Evolutionary conservation across 1,284 basidiomycete genomes (phyloP).

Genomic region (Cutaneotrichosporon spelunceum): DNA sequence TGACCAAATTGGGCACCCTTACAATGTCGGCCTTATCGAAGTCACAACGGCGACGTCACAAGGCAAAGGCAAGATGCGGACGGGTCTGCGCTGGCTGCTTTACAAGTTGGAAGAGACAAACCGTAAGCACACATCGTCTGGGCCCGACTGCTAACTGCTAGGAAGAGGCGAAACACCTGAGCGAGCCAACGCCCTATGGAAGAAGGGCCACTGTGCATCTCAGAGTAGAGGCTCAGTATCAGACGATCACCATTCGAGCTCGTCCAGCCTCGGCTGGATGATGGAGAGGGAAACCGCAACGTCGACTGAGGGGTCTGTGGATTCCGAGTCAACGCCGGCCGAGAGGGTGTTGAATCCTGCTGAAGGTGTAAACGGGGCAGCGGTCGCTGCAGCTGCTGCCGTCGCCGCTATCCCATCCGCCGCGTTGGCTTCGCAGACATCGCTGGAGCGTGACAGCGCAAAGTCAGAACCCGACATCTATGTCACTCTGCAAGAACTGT

Average conservation of each 20-base stretch:
- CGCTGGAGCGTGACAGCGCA: neutral
- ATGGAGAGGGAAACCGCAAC: slow-evolving; percentile 22
- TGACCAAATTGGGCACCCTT: slow-evolving; percentile 47
- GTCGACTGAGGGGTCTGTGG: slow-evolving; percentile 14
- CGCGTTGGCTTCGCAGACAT: neutral
- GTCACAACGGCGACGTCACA: slow-evolving; percentile 38
- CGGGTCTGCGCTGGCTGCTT: slow-evolving; percentile 48
- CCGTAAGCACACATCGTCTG: slow-evolving; percentile 30
- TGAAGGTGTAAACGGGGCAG: neutral
- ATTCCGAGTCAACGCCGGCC: slow-evolving; percentile 2
- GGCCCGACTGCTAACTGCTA: neutral
- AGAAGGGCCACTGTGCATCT: slow-evolving; percentile 2
- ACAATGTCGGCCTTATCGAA: slow-evolving; percentile 50
- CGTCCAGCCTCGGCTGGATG: slow-evolving; percentile 38
- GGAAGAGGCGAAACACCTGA: neutral
- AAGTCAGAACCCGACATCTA: slow-evolving; percentile 14
- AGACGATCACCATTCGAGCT: slow-evolving; percentile 29
- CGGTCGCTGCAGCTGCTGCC: neutral
- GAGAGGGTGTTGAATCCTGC: neutral
- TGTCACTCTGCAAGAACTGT: slow-evolving; percentile 33
- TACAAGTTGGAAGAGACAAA: slow-evolving; percentile 43
- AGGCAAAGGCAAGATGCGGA: slow-evolving; percentile 50
- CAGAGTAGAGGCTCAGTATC: slow-evolving; percentile 2
- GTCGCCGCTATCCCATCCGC: neutral
- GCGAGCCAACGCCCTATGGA: neutral